These are phyloP conservation scores for Jacaranda copaia DNA, from an alignment of 257 asterid species.

Conservation along the genomic window DNA sequence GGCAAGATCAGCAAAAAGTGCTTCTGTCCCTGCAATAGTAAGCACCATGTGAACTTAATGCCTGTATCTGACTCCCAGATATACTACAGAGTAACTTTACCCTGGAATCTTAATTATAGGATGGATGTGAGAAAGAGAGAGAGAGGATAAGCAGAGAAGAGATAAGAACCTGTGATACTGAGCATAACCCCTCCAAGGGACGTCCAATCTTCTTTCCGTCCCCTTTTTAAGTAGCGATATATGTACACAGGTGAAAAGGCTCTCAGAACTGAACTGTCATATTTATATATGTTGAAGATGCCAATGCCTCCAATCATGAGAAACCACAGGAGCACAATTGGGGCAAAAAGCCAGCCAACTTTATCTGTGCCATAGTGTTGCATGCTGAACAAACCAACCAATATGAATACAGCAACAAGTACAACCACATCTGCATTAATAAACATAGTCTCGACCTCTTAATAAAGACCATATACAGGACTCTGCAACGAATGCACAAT, in stretches of 20 bases:
- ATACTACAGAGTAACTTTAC: neutral
- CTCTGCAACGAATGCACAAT: neutral
- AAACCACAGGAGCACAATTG: constrained; percentile 85
- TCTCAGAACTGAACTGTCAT: constrained; percentile 70
- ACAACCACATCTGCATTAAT: constrained; percentile 74
- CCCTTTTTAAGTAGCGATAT: constrained; percentile 67
- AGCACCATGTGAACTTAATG: constrained; percentile 33
- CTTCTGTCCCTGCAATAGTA: constrained; percentile 68
- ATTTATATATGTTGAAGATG: constrained; percentile 69
- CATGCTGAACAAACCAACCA: constrained; percentile 81
- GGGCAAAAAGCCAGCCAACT: constrained; percentile 95
- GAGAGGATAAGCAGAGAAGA: neutral
- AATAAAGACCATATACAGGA: neutral
- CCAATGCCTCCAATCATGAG: constrained; percentile 89
- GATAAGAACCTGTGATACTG: constrained; percentile 75
- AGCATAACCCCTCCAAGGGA: constrained; percentile 95
- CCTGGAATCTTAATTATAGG: neutral
- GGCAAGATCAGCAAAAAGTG: constrained; percentile 83
- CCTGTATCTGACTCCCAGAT: constrained; percentile 6
- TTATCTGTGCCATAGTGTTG: constrained; percentile 90
- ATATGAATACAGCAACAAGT: constrained; percentile 74
- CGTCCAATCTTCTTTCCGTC: constrained; percentile 64
- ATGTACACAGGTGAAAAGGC: constrained; percentile 84
- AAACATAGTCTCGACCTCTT: constrained; percentile 15
- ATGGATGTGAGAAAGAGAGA: constrained; percentile 16